Base-by-base conservation (phyloP, 768 basidiomycete species). In the Tulasnella sp. region DNA sequence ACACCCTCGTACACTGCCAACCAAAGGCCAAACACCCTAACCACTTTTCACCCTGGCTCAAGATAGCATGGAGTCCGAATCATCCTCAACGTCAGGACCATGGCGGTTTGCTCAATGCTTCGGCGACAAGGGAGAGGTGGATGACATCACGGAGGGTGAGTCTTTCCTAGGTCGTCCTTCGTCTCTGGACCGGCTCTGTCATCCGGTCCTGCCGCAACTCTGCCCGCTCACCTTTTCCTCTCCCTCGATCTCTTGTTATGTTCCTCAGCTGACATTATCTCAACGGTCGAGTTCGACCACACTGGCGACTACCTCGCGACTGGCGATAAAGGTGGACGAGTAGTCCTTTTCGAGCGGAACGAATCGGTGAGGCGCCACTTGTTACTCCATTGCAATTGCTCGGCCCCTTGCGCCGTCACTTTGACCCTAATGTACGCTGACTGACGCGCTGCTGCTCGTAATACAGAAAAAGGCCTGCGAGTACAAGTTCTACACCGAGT, bases 71-170 rank as follows among this genome's bases (percentile, higher is more conserved):
- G 93, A 95, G 85, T 90, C 91, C 85, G 93, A 94, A 86, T 90
- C 92, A 85, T 88, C 89, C 76, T 89, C 91, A 82, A 92, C 92
- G 18, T 48, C 67, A 83, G 92, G 92, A 82, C 92, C 92, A 82
- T 99, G 98, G 98, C 92, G 97, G 82, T 99, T 99, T 86, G 97
- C 98, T 75, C 98, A 99, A 83, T 99, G 98, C 87, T 99, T 99
- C 84, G 98, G 98, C 81, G 98, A 99, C 89, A 99, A 99, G 89
- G 97, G 93, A 82, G 94, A 98, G 85, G 97, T 99, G 46, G 98
- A 98, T 83, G 98, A 99, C 85, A 99, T 99, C 83, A 99, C 98
- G 79, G 98, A 99, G 88, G 98, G 96, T 96, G 80, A 79, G 88
- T 83, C 61, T 37, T 42, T 48, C 51, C 76, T 35, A 26, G n/a